Evolutionary conservation across 2,329 filamentous ascomycete species (phyloP), one percentile per base, ranked within the genome.

Genomic region (Aspergillus nomiae): DNA sequence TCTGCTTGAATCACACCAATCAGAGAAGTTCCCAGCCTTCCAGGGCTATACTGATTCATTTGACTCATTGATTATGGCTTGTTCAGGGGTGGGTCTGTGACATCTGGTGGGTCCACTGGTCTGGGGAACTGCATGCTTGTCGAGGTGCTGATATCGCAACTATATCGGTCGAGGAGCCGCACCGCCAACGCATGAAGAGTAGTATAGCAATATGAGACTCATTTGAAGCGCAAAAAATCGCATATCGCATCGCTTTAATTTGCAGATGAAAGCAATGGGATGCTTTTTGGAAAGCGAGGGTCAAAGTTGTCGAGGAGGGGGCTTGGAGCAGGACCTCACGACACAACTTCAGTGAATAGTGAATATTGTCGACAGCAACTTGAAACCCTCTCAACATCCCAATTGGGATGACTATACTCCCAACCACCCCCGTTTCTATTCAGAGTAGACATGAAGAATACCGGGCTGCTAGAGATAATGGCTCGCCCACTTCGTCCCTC

Each of bases 391-490:
- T 30, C 14, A 3, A 24, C 14, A 46, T 55, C 61, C 59, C 32
- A 51, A 56, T 62, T 36, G 9, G 34, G 62, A 62, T 43, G 41
- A 61, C 60, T 60, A 65, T 62, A 61, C 65, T 28, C 21, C 45
- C 67, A 67, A 57, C 67, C 67, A 14, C 67, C 51, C 53, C n/a
- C 8, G 62, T 64, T 68, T 64, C 59, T 48, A 24, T 64, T 45
- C 9, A 36, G 45, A 48, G n/a, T 50, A 9, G 26, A 36, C 12
- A 32, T 19, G 46, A 60, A 61, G 57, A 58, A 67, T 65, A 59
- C 61, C 54, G 6, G 45, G 24, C 14, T 21, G 21, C 56, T 24
- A 50, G 43, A 63, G 21, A 59, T 38, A 55, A 56, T 59, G 58
- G 34, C 32, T 41, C n/a, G 32, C n/a, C 21, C n/a, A 38, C 21